These are phyloP conservation scores for Aspergillus kassunensis DNA, from an alignment of 495 filamentous ascomycete species.

Conservation along the genomic window DNA sequence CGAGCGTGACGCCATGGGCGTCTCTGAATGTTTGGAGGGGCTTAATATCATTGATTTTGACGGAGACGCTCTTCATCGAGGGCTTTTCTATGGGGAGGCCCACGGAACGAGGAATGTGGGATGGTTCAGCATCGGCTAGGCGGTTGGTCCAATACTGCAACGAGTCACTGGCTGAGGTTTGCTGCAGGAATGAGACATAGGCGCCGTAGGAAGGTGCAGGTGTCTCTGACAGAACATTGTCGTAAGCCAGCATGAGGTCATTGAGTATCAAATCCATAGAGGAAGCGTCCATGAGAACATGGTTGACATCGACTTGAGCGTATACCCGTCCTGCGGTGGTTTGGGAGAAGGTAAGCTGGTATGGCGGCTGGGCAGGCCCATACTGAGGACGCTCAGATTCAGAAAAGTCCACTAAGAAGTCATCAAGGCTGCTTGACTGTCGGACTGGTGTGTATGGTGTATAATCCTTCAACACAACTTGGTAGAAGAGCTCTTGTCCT, in stretches of 20 bases:
- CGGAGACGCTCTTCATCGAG: background rate
- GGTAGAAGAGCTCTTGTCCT: slow-evolving; percentile 8
- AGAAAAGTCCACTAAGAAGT: background rate
- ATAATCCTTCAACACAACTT: slow-evolving; percentile 7
- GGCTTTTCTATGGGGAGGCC: background rate
- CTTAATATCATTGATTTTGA: background rate
- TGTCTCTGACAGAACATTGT: background rate
- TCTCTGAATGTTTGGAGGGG: slow-evolving; percentile 4
- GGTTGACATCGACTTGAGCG: slow-evolving; percentile 8
- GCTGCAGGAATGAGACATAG: slow-evolving; percentile 25
- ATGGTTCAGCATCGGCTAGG: slow-evolving; percentile 15
- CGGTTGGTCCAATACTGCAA: slow-evolving; percentile 10
- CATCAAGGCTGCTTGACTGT: background rate
- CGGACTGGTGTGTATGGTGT: background rate
- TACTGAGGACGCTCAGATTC: background rate
- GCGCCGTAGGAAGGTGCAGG: slow-evolving; percentile 11
- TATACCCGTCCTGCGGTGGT: slow-evolving; percentile 2
- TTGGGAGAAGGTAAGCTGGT: slow-evolving; percentile 3
- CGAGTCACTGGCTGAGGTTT: slow-evolving; percentile 6
- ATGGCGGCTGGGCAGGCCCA: slow-evolving; percentile 1
- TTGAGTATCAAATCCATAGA: slow-evolving; percentile 11
- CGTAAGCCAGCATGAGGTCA: slow-evolving; percentile 7
- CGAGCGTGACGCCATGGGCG: slow-evolving; percentile 6
- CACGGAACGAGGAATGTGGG: background rate
- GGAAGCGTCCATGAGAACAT: slow-evolving; percentile 11